Conservation (phyloP, 345 rosid genomes). For the Brassica napus region Da-Ae NC_063447.1:40452001-40452500, state of each 20-base stretch:
- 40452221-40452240: neutral
- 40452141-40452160: neutral
- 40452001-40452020: no score
- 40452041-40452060: neutral
- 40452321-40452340: conserved; percentile 32
- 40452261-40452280: neutral
- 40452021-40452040: neutral
- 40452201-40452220: conserved; percentile 7
- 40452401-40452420: conserved; percentile 75
- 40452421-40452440: conserved; percentile 66
- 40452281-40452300: neutral
- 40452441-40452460: conserved; percentile 78
- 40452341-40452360: conserved; percentile 36
- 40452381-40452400: conserved; percentile 73
- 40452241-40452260: neutral
- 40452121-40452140: neutral
- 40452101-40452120: neutral
- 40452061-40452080: neutral
- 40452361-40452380: conserved; percentile 67
- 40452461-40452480: conserved; percentile 79
- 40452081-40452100: neutral
- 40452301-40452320: conserved; percentile 10
- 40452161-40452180: neutral
- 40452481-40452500: conserved; percentile 68
- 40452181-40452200: neutral